phyloP scores from a whole-genome alignment of 345 rosid species.

The Sapria himalayana region DNA sequence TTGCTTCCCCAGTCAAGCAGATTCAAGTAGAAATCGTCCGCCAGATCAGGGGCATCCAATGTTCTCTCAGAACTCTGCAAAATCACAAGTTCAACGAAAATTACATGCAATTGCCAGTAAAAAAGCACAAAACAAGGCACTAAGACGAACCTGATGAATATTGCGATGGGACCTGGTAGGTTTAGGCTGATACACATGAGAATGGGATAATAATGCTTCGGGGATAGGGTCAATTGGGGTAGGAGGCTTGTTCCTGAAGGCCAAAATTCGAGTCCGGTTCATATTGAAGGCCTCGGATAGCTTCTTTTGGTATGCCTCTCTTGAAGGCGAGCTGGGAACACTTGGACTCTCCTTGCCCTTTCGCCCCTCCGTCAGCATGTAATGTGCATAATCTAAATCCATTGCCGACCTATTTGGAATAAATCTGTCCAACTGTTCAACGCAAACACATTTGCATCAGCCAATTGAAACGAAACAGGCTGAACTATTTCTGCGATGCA shows the following conservation, averaged over 20 bases:
- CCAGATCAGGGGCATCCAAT: constrained; percentile 30
- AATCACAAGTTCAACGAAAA: not conserved
- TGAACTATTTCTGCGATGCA: not conserved
- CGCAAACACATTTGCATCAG: too few species aligned
- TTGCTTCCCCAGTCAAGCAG: constrained; percentile 31
- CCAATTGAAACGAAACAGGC: not conserved
- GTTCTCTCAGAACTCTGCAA: constrained; percentile 25
- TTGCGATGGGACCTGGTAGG: constrained; percentile 12
- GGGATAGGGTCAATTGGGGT: constrained; percentile 13
- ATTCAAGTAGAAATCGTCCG: constrained; percentile 31
- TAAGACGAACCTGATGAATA: constrained; percentile 23
- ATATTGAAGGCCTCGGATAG: constrained; percentile 42
- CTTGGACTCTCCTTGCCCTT: constrained; percentile 23
- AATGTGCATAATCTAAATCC: constrained; percentile 48
- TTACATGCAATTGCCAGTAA: not conserved
- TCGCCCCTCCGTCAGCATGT: constrained; percentile 30
- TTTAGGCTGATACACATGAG: constrained; percentile 11
- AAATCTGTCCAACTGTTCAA: constrained; percentile 38
- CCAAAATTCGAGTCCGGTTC: constrained; percentile 44
- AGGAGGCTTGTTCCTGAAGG: constrained; percentile 54
- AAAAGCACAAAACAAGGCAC: not conserved
- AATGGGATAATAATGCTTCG: not conserved
- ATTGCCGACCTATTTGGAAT: constrained; percentile 63
- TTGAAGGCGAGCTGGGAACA: constrained; percentile 26
- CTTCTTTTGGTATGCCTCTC: constrained; percentile 39